phyloP scores from a whole-genome alignment of 2,329 filamentous ascomycete genomes.

The Chrysoporthe cubensis region DNA sequence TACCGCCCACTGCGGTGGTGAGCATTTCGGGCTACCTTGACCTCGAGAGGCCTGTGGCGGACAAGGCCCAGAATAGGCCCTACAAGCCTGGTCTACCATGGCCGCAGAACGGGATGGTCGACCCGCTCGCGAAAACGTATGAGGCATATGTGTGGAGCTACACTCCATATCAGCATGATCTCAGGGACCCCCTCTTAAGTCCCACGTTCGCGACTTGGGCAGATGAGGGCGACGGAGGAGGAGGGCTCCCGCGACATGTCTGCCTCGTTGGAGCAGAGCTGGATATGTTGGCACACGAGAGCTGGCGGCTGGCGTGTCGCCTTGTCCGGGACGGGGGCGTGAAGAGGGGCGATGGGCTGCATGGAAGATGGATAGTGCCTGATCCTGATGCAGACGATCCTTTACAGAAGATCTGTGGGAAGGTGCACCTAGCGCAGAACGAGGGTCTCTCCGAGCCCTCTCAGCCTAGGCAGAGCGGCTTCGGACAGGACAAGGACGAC shows the following conservation, averaged over 20 bases:
- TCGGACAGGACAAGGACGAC: conserved; percentile 32
- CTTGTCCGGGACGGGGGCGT: conserved; percentile 37
- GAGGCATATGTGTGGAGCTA: conserved; percentile 48
- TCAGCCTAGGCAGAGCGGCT: conserved; percentile 31
- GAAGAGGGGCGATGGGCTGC: conserved; percentile 34
- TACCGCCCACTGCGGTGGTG: conserved; percentile 40
- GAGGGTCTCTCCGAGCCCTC: conserved; percentile 30
- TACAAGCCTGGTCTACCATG: conserved; percentile 41
- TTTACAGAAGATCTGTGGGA: conserved; percentile 15
- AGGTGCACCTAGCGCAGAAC: conserved; percentile 33
- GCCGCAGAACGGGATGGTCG: conserved; percentile 33
- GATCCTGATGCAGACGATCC: conserved; percentile 25
- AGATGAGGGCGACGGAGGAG: neutral
- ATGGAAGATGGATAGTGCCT: conserved; percentile 35
- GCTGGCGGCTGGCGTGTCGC: conserved; percentile 42
- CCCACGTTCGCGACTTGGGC: conserved; percentile 38
- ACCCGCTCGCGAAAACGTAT: conserved; percentile 36
- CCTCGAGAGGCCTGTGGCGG: conserved; percentile 38
- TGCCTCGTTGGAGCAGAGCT: conserved; percentile 50
- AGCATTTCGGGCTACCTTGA: conserved; percentile 51
- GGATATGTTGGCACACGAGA: conserved; percentile 50
- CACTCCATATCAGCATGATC: conserved; percentile 39
- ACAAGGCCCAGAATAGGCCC: conserved; percentile 39
- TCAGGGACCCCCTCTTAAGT: conserved; percentile 46
- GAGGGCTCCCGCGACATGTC: conserved; percentile 44